Conservation (phyloP, 108 stramenopile species). For the Cyclotella sp. region DNA sequence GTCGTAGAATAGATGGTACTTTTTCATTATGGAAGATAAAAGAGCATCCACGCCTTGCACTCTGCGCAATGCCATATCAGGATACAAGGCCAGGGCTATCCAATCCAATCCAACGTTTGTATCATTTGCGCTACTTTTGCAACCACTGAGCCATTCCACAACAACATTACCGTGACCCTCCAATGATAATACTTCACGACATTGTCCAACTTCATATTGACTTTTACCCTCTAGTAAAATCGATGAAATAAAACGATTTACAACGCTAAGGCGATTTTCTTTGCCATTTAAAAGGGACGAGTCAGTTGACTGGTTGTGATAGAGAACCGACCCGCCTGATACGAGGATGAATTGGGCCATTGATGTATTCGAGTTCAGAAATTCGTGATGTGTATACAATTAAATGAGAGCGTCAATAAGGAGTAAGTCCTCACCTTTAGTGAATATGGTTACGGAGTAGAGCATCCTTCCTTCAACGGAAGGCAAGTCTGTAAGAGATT, state of each 20-base stretch:
- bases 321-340: slow-evolving; percentile 45
- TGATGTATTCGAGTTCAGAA: neutral
- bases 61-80: slow-evolving; percentile 46
- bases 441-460: slow-evolving; percentile 75
- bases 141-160: slow-evolving; percentile 45
- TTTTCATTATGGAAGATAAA: slow-evolving; percentile 23
- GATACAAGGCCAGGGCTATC: slow-evolving; percentile 45
- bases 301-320: slow-evolving; percentile 40
- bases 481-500: neutral
- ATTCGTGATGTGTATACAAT: neutral
- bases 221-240: slow-evolving; percentile 35
- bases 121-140: slow-evolving; percentile 1
- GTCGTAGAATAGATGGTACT: slow-evolving; percentile 37
- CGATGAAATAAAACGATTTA: slow-evolving; percentile 40
- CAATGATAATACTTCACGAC: slow-evolving; percentile 37
- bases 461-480: slow-evolving; percentile 54
- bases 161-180: slow-evolving; percentile 17
- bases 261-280: slow-evolving; percentile 27
- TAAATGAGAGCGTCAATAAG: neutral
- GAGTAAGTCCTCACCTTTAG: slow-evolving; percentile 56
- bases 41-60: slow-evolving; percentile 35
- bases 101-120: slow-evolving; percentile 23
- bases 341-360: neutral
- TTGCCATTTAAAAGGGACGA: slow-evolving; percentile 7
- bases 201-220: slow-evolving; percentile 11